Conservation (phyloP, 306 rosid species). For the Rosa persica region DNA sequence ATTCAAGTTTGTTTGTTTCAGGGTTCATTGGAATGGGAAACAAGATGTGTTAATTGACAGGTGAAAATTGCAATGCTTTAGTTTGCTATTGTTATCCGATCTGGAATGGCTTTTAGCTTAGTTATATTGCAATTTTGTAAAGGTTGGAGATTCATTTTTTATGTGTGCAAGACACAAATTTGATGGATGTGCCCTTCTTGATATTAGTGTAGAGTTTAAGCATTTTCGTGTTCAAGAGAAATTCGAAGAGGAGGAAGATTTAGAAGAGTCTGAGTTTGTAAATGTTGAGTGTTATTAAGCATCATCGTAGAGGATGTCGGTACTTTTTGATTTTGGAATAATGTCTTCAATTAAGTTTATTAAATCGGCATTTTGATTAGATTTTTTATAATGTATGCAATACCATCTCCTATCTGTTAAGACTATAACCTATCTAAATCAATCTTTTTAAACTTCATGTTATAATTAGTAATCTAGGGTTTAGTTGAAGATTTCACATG, state of each 20-base stretch:
- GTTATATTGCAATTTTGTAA: neutral
- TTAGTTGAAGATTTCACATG: slow-evolving; percentile 40
- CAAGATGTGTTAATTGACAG: slow-evolving; percentile 90
- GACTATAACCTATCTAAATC: neutral
- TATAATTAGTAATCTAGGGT: neutral
- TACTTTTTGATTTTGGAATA: slow-evolving; percentile 58
- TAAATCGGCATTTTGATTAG: neutral
- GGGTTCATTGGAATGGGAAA: slow-evolving; percentile 99
- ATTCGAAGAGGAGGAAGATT: slow-evolving; percentile 92
- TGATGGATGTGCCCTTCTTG: slow-evolving; percentile 97
- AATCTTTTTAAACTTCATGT: slow-evolving; percentile 8
- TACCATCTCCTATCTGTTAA: slow-evolving; percentile 25
- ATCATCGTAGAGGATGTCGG: slow-evolving; percentile 99
- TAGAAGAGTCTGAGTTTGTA: slow-evolving; percentile 99
- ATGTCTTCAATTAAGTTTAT: neutral
- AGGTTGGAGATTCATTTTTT: neutral
- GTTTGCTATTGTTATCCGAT: too few species aligned
- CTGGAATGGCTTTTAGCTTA: neutral
- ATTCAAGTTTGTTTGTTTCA: slow-evolving; percentile 24
- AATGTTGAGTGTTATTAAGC: slow-evolving; percentile 99
- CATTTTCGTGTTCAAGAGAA: slow-evolving; percentile 64
- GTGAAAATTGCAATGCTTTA: slow-evolving; percentile 28
- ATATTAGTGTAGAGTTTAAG: slow-evolving; percentile 78
- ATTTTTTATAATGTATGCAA: neutral
- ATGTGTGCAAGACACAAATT: slow-evolving; percentile 47